Evolutionary conservation across 805 yeast species (phyloP), one percentile per base, ranked within the genome.

Genomic region (Lipomyces kockii): DNA sequence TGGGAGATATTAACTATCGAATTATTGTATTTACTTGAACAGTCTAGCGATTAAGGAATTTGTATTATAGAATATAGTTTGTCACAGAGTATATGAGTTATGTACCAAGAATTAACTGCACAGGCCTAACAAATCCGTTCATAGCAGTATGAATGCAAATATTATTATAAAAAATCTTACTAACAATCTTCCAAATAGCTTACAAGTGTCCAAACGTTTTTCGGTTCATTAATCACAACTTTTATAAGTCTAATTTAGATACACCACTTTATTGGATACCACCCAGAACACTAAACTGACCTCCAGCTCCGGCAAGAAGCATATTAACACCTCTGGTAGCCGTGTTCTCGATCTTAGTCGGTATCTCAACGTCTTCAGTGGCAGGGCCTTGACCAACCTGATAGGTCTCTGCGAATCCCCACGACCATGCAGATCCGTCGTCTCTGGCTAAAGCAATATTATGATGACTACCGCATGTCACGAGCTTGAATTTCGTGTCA

Each of bases 331-430:
- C 86, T 74, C 87, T 89, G 0, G 98, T 92, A 1, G 99, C 99
- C 3, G 98, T 95, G 78, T 96, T 95, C 73, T 88, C 87, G 74
- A 95, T 91, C 78, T 94, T 86, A 0, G 97, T 90, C 56, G 99
- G 99, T 25, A 82, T 81, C 62, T 87, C 96, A 63, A 92, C 89
- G 77, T 95, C 98, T 58, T 91, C 97, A 49, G 90, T 88, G 5
- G 83, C 82, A 22, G 92, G 93, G 7, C 99, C 99, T 67, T 92
- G 87, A 12, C 99, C 99, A 39, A 94, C 88, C 22, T 97, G 99
- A 79, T 92, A 95, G 0, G 97, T 93, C 72, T 94, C 98, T 57
- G 96, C 98, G 77, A 93, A 95, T 0, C 99, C 99, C 99, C 99
- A 95, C 1, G 98, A 86, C 80, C 87, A 95, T 1, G 87, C 90